A percentile compares a stretch with the other conserved stretches of the same genome.
Conservation (phyloP, 2,329 filamentous ascomycete species). For the Fusarium haematococcum region DNA sequence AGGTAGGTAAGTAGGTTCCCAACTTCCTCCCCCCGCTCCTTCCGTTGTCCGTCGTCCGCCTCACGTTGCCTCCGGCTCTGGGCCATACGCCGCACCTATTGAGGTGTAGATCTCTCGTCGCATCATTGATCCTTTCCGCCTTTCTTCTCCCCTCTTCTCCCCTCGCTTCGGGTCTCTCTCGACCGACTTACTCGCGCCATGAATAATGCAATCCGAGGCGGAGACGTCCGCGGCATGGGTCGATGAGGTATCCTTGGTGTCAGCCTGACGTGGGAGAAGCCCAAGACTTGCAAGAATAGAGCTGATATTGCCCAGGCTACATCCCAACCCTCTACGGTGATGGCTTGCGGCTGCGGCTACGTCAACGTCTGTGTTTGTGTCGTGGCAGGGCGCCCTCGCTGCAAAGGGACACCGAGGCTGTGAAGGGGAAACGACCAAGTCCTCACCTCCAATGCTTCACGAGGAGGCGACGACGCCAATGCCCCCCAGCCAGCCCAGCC, state of each 20-base stretch:
- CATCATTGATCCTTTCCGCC: slow-evolving; percentile 14
- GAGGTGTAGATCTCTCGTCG: slow-evolving; percentile 24
- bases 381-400: slow-evolving; percentile 30
- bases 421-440: not conserved
- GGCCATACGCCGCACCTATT: not conserved
- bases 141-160: slow-evolving; percentile 28
- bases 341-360: not conserved
- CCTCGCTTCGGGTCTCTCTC: slow-evolving; percentile 18
- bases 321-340: not conserved
- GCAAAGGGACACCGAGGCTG: slow-evolving; percentile 12
- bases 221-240: slow-evolving; percentile 4
- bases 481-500: not conserved
- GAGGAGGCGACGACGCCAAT: not conserved
- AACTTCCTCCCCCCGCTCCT: not conserved
- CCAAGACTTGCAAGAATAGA: slow-evolving; percentile 21
- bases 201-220: slow-evolving; percentile 2
- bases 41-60: slow-evolving; percentile 10
- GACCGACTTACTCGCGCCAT: slow-evolving; percentile 7
- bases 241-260: not conserved
- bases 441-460: slow-evolving; percentile 18
- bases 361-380: slow-evolving; percentile 24
- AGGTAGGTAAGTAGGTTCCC: not conserved
- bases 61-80: slow-evolving; percentile 11
- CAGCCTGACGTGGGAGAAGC: slow-evolving; percentile 17
- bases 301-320: slow-evolving; percentile 16